These are phyloP conservation scores for Picea abies DNA, from an alignment of 83 land plant species.

Conservation along the genomic window DNA sequence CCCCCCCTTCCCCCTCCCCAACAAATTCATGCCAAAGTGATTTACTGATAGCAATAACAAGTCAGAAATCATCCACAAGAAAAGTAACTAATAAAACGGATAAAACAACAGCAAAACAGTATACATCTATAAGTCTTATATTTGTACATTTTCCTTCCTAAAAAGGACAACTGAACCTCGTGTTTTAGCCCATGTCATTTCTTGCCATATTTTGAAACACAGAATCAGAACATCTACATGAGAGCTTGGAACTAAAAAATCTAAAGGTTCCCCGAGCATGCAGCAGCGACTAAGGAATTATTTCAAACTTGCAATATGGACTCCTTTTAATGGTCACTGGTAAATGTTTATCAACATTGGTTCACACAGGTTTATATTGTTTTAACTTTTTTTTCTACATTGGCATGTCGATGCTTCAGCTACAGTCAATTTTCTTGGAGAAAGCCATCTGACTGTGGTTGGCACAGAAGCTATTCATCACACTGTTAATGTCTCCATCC, in stretches of 20 bases:
- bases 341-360: neutral
- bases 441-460: neutral
- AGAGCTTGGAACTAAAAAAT: neutral
- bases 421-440: neutral
- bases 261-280: neutral
- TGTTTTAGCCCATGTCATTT: too few species aligned
- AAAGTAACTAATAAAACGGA: too few species aligned
- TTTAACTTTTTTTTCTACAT: neutral
- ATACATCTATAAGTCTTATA: too few species aligned
- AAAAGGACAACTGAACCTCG: too few species aligned
- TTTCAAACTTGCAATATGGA: neutral
- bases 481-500: slow-evolving; percentile 57
- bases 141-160: too few species aligned
- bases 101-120: too few species aligned
- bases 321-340: neutral
- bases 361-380: neutral
- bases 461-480: neutral
- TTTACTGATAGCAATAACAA: too few species aligned
- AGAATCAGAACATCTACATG: too few species aligned
- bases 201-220: too few species aligned
- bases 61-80: too few species aligned
- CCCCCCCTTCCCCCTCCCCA: too few species aligned
- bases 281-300: neutral
- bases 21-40: too few species aligned
- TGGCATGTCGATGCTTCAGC: neutral